These are phyloP conservation scores for Hibiscus trionum DNA, from an alignment of 345 rosid species.

Conservation along the genomic window DNA sequence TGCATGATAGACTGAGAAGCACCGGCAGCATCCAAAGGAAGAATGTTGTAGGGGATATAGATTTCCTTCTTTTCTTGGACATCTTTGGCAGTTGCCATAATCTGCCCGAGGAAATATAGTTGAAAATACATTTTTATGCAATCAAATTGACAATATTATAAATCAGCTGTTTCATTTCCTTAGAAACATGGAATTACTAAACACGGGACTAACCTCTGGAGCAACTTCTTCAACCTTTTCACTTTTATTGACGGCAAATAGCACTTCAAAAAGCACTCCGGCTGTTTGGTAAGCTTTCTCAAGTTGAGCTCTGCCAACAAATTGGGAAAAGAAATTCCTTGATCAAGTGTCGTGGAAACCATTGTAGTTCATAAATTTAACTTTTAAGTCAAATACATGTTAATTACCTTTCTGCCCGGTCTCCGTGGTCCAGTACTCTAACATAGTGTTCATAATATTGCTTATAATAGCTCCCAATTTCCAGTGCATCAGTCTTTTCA, in stretches of 20 bases:
- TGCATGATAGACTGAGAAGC: slow-evolving; percentile 83
- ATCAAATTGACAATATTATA: not conserved
- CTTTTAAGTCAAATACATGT: not conserved
- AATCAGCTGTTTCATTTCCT: not conserved
- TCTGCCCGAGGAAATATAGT: slow-evolving; percentile 41
- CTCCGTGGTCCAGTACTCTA: slow-evolving; percentile 81
- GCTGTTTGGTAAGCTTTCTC: slow-evolving; percentile 97
- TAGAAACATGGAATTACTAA: not conserved
- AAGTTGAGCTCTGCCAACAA: slow-evolving; percentile 74
- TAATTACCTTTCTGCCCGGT: slow-evolving; percentile 87
- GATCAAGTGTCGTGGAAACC: not conserved
- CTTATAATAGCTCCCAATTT: slow-evolving; percentile 84
- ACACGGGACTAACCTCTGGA: slow-evolving; percentile 60
- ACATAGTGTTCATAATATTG: slow-evolving; percentile 87
- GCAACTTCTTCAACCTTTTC: slow-evolving; percentile 98
- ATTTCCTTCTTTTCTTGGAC: slow-evolving; percentile 95
- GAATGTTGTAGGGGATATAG: slow-evolving; percentile 87
- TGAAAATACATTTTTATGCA: not conserved
- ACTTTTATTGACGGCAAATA: slow-evolving; percentile 84
- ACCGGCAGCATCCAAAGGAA: slow-evolving; percentile 90
- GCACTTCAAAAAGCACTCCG: slow-evolving; percentile 92
- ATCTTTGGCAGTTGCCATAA: slow-evolving; percentile 93
- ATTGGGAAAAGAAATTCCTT: not conserved
- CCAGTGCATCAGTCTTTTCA: slow-evolving; percentile 90
- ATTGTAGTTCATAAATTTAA: too few species aligned